A percentile compares a stretch with the other conserved stretches of the same genome.
Evolutionary conservation across 805 yeast genomes (phyloP).

Genomic region (Lachancea waltii): DNA sequence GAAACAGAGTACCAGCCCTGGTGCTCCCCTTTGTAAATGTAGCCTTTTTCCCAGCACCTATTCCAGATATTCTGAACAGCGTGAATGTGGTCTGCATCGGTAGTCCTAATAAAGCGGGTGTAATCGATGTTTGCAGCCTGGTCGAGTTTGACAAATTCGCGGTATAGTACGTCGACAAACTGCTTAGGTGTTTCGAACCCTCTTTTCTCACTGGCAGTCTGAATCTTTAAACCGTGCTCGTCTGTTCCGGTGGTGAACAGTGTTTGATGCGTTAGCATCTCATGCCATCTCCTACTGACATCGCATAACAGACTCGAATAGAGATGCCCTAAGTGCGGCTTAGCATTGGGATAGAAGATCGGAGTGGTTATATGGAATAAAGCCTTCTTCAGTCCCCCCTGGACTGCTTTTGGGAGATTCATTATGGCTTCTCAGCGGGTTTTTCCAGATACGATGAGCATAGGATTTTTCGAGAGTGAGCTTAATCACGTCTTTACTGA

Average conservation of each 20-base stretch:
- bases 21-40: slow-evolving; percentile 76
- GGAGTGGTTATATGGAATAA: slow-evolving; percentile 73
- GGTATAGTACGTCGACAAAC: slow-evolving; percentile 67
- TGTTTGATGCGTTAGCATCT: slow-evolving; percentile 39
- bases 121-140: slow-evolving; percentile 47
- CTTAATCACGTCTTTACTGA: too few species aligned
- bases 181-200: slow-evolving; percentile 46
- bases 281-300: slow-evolving; percentile 67
- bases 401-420: neutral
- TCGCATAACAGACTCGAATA: slow-evolving; percentile 85
- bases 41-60: slow-evolving; percentile 48
- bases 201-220: slow-evolving; percentile 64
- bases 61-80: slow-evolving; percentile 72
- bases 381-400: neutral
- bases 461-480: neutral
- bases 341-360: slow-evolving; percentile 92
- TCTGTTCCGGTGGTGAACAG: slow-evolving; percentile 88
- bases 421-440: neutral
- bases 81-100: slow-evolving; percentile 68
- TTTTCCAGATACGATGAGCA: neutral
- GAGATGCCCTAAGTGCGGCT: slow-evolving; percentile 89
- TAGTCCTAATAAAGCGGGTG: slow-evolving; percentile 83
- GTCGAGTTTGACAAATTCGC: slow-evolving; percentile 61
- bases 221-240: slow-evolving; percentile 93
- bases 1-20: slow-evolving; percentile 92